These are phyloP conservation scores for Salix udensis DNA, from an alignment of 345 rosid species.

Conservation along the genomic window DNA sequence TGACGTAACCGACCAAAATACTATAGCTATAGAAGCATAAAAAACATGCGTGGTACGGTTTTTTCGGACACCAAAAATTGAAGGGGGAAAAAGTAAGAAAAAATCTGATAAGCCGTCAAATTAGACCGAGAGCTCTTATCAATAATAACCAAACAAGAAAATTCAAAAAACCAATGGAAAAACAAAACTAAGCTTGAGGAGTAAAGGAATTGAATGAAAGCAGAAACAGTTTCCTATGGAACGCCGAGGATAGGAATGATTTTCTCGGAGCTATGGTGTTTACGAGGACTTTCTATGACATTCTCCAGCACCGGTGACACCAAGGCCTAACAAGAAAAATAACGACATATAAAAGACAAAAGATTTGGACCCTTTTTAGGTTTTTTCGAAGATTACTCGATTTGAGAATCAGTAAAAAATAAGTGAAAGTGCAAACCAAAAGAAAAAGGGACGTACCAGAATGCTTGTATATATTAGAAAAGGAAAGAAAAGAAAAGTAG, in stretches of 20 bases:
- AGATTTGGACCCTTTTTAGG: background rate
- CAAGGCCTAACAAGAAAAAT: conserved; percentile 40
- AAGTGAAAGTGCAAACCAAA: background rate
- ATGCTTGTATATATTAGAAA: conserved; percentile 22
- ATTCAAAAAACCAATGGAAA: background rate
- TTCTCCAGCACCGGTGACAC: conserved; percentile 65
- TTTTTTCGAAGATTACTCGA: background rate
- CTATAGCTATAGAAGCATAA: background rate
- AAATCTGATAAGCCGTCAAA: conserved; percentile 3
- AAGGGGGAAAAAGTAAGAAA: background rate
- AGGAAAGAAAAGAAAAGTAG: no score
- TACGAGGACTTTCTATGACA: conserved; percentile 47
- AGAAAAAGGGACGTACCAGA: conserved; percentile 38
- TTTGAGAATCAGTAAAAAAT: background rate
- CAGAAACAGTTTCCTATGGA: conserved; percentile 68
- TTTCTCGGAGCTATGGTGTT: conserved; percentile 26
- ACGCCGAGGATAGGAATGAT: conserved; percentile 72
- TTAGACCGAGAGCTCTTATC: background rate
- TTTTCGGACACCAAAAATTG: background rate
- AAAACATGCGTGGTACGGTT: background rate
- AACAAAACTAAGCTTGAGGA: conserved; percentile 48
- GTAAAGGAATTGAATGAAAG: conserved; percentile 61
- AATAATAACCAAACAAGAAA: background rate
- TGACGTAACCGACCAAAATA: conserved; percentile 9
- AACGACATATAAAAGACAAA: background rate